phyloP scores from a whole-genome alignment of 495 filamentous ascomycete genomes.

The Aspergillus haitiensis region DNA sequence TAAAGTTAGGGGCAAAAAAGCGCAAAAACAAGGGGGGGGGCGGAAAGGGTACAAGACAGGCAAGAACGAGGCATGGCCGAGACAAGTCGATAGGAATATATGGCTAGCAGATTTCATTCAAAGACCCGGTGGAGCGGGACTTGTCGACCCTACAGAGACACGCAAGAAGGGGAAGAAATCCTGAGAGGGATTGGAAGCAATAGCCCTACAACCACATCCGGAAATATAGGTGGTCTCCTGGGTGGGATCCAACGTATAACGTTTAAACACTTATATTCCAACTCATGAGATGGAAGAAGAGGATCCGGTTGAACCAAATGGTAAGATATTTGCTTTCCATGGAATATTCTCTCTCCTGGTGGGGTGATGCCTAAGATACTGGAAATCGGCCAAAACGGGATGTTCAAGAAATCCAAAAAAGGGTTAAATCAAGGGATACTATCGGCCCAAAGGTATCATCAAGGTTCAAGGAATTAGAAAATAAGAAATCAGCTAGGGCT shows the following conservation, averaged over 20 bases:
- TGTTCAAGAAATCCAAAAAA: conserved; percentile 3
- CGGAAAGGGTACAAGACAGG: no score
- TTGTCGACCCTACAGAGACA: conserved; percentile 3
- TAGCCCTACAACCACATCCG: conserved; percentile 8
- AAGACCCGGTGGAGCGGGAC: not conserved
- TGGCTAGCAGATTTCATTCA: no score
- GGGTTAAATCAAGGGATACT: conserved; percentile 5
- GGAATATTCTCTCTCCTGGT: conserved; percentile 8
- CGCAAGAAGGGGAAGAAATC: not conserved
- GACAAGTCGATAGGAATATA: no score
- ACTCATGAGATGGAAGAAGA: not conserved
- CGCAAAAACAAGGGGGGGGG: not conserved
- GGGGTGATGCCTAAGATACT: conserved; percentile 8
- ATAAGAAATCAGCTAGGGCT: not conserved
- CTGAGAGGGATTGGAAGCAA: not conserved
- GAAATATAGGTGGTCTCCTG: not conserved
- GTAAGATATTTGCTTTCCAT: conserved; percentile 9
- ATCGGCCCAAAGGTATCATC: conserved; percentile 11
- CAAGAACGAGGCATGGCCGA: no score
- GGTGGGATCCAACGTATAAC: not conserved
- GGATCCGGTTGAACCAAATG: conserved; percentile 13
- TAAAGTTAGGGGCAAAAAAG: not conserved
- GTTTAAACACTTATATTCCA: not conserved
- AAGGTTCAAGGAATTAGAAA: not conserved
- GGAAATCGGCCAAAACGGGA: conserved; percentile 8